Evolutionary conservation across 306 rosid genomes (phyloP).

Genomic region (Castanea crenata): DNA sequence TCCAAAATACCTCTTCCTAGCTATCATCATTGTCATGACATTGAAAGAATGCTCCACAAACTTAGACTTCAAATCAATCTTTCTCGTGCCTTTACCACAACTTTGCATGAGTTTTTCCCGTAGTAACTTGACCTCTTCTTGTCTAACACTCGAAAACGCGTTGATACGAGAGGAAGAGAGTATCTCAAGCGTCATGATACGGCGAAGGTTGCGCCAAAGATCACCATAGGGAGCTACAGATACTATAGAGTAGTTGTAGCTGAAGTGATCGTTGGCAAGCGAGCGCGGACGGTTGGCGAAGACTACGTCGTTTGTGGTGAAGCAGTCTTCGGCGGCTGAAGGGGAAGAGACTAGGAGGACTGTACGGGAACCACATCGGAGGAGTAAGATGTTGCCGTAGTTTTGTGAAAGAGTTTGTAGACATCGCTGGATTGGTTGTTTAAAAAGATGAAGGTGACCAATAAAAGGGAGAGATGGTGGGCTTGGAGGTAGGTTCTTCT

Average conservation of each 20-base stretch:
- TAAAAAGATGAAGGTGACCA: conserved; percentile 47
- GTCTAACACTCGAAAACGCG: too few species aligned
- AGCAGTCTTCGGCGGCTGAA: conserved; percentile 27
- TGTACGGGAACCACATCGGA: conserved; percentile 18
- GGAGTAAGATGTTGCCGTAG: neutral
- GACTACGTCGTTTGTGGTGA: conserved; percentile 26
- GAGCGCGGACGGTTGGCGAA: conserved; percentile 30
- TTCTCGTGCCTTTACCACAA: too few species aligned
- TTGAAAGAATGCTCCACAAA: conserved; percentile 15
- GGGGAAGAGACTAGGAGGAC: conserved; percentile 21
- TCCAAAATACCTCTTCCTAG: too few species aligned
- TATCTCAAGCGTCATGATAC: too few species aligned
- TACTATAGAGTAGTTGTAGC: conserved; percentile 22
- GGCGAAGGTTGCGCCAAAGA: conserved; percentile 25
- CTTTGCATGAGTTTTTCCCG: too few species aligned
- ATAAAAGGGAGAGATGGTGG: conserved; percentile 26
- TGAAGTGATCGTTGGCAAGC: conserved; percentile 20
- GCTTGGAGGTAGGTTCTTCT: conserved; percentile 24
- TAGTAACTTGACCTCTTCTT: too few species aligned
- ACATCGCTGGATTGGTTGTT: conserved; percentile 24
- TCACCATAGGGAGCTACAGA: conserved; percentile 7
- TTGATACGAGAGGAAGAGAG: too few species aligned
- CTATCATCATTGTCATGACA: conserved; percentile 27
- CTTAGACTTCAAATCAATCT: conserved; percentile 7
- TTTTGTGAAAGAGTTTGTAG: neutral